Evolutionary conservation across 2,329 filamentous ascomycete genomes (phyloP).

Genomic region (Pseudogymnoascus sp.): DNA sequence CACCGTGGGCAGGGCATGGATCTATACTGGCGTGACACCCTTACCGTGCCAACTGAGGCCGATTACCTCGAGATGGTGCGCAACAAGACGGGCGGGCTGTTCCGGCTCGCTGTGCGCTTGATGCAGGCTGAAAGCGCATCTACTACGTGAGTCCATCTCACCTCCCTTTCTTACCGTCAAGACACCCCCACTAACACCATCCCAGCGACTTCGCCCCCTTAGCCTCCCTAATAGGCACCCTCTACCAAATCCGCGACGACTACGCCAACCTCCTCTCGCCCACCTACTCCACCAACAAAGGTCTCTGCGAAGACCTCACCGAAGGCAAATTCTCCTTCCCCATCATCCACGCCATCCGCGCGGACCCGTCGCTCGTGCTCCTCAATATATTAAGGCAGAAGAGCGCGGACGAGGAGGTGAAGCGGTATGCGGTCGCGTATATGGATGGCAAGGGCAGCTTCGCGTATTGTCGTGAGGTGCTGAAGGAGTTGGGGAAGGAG

Average conservation of each 20-base stretch:
- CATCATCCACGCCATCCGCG: conserved; percentile 85
- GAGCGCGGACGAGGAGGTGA: conserved; percentile 78
- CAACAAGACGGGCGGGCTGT: conserved; percentile 85
- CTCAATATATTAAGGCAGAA: conserved; percentile 91
- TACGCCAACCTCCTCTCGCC: conserved; percentile 75
- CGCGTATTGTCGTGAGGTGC: conserved; percentile 68
- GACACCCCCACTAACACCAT: conserved; percentile 10
- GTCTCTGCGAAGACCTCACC: conserved; percentile 88
- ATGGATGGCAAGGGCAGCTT: conserved; percentile 91
- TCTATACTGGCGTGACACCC: conserved; percentile 78
- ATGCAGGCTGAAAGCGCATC: conserved; percentile 69
- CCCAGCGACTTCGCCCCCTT: conserved; percentile 68
- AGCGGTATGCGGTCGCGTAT: conserved; percentile 81
- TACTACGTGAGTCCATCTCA: conserved; percentile 30
- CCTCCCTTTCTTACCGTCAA: not conserved
- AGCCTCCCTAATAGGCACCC: conserved; percentile 75
- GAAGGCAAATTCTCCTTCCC: conserved; percentile 97
- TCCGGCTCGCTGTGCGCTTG: conserved; percentile 75
- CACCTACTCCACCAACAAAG: conserved; percentile 84
- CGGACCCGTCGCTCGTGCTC: conserved; percentile 71
- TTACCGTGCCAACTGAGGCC: conserved; percentile 77
- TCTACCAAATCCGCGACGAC: conserved; percentile 90
- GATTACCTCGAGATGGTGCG: conserved; percentile 93
- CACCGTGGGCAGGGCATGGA: conserved; percentile 89
- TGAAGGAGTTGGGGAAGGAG: conserved; percentile 56